A percentile compares a stretch with the other conserved stretches of the same genome.
phyloP scores from a whole-genome alignment of 1,284 basidiomycete species.

The Ganoderma meredithae region DNA sequence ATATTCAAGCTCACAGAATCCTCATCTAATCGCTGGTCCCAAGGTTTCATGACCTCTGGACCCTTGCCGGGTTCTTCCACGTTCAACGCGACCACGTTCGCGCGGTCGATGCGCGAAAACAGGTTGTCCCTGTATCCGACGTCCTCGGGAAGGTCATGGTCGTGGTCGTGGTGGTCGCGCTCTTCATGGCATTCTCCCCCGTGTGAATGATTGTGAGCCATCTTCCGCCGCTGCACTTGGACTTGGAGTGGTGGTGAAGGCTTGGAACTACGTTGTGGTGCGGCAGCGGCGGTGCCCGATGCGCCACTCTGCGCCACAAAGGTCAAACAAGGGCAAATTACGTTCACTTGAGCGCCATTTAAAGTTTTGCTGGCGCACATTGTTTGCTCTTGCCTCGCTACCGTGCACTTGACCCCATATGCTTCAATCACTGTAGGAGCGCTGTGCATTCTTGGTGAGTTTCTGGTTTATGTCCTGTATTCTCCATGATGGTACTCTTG shows the following conservation, averaged over 20 bases:
- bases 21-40: slow-evolving; percentile 75
- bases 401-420: background rate
- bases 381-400: background rate
- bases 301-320: background rate
- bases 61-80: slow-evolving; percentile 51
- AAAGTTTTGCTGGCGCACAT: slow-evolving; percentile 3
- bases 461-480: background rate
- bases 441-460: slow-evolving; percentile 32
- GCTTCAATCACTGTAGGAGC: background rate
- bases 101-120: slow-evolving; percentile 71
- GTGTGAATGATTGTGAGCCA: slow-evolving; percentile 60
- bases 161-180: slow-evolving; percentile 55
- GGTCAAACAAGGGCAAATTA: slow-evolving; percentile 1
- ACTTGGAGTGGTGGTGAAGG: background rate
- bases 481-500: slow-evolving; percentile 67
- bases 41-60: slow-evolving; percentile 74
- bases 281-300: background rate
- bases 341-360: background rate
- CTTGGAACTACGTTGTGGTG: background rate
- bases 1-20: slow-evolving; percentile 64
- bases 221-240: slow-evolving; percentile 24
- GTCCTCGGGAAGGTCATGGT: slow-evolving; percentile 47
- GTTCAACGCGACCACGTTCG: slow-evolving; percentile 78
- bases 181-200: slow-evolving; percentile 60
- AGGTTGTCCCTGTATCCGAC: slow-evolving; percentile 75